phyloP scores from a whole-genome alignment of 2,329 filamentous ascomycete genomes.

The Aspergillus fructus region DNA sequence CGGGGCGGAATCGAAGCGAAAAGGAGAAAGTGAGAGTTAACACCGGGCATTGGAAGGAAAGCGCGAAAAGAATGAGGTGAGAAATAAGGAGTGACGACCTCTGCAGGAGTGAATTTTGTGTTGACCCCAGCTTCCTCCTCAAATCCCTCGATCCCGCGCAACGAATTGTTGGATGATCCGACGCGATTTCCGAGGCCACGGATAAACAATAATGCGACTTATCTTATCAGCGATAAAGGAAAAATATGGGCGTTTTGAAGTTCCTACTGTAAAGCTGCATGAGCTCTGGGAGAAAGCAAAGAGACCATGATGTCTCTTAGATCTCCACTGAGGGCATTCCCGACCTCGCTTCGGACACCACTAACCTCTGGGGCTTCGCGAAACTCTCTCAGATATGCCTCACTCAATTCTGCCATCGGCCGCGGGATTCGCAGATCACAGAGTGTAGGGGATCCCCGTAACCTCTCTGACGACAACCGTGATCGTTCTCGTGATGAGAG shows the following conservation, averaged over 20 bases:
- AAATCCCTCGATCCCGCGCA: not conserved
- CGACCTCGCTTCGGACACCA: conserved; percentile 14
- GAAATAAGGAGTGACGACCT: conserved; percentile 4
- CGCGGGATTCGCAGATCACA: conserved; percentile 59
- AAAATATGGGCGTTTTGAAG: not conserved
- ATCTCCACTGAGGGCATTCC: not conserved
- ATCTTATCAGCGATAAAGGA: conserved; percentile 20
- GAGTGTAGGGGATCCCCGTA: conserved; percentile 1
- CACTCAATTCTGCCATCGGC: conserved; percentile 68
- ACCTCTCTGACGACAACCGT: not conserved
- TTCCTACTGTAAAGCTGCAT: not conserved
- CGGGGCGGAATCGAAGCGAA: not conserved
- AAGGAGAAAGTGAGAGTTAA: not conserved
- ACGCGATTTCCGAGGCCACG: conserved; percentile 7
- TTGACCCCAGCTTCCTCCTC: too few relatives aligned
- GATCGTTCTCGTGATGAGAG: not conserved
- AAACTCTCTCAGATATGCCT: conserved; percentile 46
- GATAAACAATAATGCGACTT: conserved; percentile 13
- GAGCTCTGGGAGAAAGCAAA: not conserved
- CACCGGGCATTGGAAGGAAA: not conserved
- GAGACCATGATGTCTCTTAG: conserved; percentile 5
- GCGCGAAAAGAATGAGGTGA: conserved; percentile 8
- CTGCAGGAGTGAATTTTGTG: not conserved
- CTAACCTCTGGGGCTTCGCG: conserved; percentile 11
- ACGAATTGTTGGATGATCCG: conserved; percentile 9